These are phyloP conservation scores for Phytophthora ohioensis DNA, from an alignment of 352 stramenopile species.

Conservation along the genomic window DNA sequence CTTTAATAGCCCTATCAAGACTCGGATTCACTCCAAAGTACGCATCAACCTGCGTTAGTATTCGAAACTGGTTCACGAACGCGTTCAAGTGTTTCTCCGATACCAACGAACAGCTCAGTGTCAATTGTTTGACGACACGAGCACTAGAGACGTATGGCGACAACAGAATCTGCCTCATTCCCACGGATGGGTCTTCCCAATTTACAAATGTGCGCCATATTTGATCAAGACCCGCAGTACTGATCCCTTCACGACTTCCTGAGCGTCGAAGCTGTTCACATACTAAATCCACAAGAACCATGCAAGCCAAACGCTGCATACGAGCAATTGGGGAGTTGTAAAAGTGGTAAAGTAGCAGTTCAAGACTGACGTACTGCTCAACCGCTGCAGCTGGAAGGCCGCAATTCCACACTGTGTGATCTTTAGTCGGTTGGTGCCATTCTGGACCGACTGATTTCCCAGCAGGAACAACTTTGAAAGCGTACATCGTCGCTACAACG, in stretches of 20 bases:
- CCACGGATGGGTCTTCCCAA: conserved; percentile 31
- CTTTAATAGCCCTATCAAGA: conserved; percentile 42
- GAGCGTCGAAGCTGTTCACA: conserved; percentile 41
- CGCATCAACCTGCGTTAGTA: conserved; percentile 50
- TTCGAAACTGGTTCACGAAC: conserved; percentile 51
- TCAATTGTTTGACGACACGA: conserved; percentile 39
- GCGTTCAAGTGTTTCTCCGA: conserved; percentile 49
- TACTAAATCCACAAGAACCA: conserved; percentile 45
- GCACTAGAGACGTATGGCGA: conserved; percentile 33
- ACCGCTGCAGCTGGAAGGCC: conserved; percentile 36
- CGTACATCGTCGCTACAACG: conserved; percentile 41
- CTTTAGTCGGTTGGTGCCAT: conserved; percentile 25
- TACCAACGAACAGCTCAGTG: conserved; percentile 26
- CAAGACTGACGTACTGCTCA: conserved; percentile 44
- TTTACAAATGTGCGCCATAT: conserved; percentile 37
- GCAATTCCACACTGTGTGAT: conserved; percentile 37
- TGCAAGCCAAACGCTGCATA: conserved; percentile 34
- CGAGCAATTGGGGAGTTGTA: conserved; percentile 37
- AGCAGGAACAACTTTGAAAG: conserved; percentile 23
- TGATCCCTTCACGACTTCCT: conserved; percentile 29
- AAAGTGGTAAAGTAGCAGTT: conserved; percentile 46
- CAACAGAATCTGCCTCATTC: conserved; percentile 29
- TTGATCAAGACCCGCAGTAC: conserved; percentile 33
- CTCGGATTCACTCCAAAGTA: conserved; percentile 53
- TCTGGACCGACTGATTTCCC: conserved; percentile 14